A percentile compares a stretch with the other conserved stretches of the same genome.
Evolutionary conservation across 495 filamentous ascomycete genomes (phyloP).

Genomic region (Aspergillus conjunctus): DNA sequence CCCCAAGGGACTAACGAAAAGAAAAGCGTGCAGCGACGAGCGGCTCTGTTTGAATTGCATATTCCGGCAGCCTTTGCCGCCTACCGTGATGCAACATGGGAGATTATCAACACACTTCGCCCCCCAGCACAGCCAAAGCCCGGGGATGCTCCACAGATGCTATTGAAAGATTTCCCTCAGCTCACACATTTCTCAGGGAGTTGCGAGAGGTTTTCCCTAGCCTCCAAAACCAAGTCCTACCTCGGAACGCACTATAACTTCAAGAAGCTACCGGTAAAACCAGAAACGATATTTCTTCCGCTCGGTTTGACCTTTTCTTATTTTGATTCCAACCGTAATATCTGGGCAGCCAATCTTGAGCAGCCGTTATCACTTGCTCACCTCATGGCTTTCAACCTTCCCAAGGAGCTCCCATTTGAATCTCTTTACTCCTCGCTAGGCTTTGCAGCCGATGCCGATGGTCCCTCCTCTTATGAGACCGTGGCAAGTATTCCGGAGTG

Average conservation of each 20-base stretch:
- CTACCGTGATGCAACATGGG: conserved; percentile 58
- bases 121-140: background rate
- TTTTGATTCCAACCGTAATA: conserved; percentile 24
- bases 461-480: conserved; percentile 39
- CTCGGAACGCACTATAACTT: conserved; percentile 42
- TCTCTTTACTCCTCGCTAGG: conserved; percentile 18
- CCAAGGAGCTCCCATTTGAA: conserved; percentile 26
- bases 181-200: conserved; percentile 33
- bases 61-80: conserved; percentile 45
- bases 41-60: conserved; percentile 59
- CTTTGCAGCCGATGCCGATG: conserved; percentile 24
- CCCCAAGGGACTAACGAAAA: conserved; percentile 32
- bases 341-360: conserved; percentile 35
- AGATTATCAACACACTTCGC: conserved; percentile 47
- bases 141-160: background rate
- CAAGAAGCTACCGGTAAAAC: conserved; percentile 27
- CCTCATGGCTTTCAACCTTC: conserved; percentile 38
- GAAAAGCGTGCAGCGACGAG: conserved; percentile 29
- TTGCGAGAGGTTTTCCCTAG: conserved; percentile 24
- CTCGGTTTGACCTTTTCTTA: conserved; percentile 24
- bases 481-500: conserved; percentile 47
- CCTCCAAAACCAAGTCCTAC: conserved; percentile 51
- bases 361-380: conserved; percentile 39
- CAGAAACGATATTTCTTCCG: conserved; percentile 24
- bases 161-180: conserved; percentile 30